Base-by-base conservation (phyloP, 805 yeast genomes). In the Saccharomycopsis babjevae region DNA sequence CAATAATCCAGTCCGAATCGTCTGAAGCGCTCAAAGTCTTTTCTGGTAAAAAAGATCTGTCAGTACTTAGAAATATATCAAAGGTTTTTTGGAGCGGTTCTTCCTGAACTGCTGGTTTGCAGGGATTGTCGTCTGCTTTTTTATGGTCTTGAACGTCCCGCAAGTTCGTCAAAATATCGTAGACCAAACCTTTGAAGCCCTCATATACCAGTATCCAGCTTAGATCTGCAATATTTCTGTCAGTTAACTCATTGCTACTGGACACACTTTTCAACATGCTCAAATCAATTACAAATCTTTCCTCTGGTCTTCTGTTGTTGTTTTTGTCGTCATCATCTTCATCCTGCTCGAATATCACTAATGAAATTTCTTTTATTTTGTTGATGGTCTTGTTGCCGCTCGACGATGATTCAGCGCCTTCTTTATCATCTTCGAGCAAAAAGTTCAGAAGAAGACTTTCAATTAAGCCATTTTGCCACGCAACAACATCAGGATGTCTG, bases 161-260 rank as follows among this genome's bases (percentile, higher is more conserved):
- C 16, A 60, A 50, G 6, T 54, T 39, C 4, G 59, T n/a, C 40
- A 55, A 28, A 18, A 63, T 22, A 30, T 61, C 62, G 39, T 52
- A 59, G n/a, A 63, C 50, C 50, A 54, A 22, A 6, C 57, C 15
- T 39, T 55, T 57, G 36, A 58, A 50, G 30, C 55, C 56, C 25
- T 63, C 64, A 36, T 63, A 61, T 16, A 63, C 36, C n/a, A 20
- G 15, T 7, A n/a, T 54, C 65, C 65, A 63, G 30, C 39, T 58
- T 8, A 62, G 32, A 13, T 32, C 40, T 46, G n/a, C 13, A 11
- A 46, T 46, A 11, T 3, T 46, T 20, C 39, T 30, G n/a, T 58
- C 57, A n/a, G 46, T 30, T 1, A 25, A 18, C 3, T 50, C 56
- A 22, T n/a, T 18, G 4, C 54, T 46, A 3, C 16, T 2, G 28